Base-by-base conservation (phyloP, 495 filamentous ascomycete species). In the Aspergillus biplanus region DNA sequence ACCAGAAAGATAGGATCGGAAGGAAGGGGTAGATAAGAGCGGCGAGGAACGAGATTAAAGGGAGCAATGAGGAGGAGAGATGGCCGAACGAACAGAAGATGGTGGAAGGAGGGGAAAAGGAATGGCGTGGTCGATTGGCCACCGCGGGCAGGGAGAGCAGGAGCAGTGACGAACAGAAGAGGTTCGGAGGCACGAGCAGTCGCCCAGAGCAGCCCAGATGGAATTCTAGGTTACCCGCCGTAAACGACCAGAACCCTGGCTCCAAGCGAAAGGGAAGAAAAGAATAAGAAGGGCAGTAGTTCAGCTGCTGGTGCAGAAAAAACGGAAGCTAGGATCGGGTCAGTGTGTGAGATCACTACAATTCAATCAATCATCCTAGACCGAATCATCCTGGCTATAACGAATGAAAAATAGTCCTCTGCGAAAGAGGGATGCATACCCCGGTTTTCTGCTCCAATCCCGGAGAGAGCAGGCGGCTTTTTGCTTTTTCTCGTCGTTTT, bases 141-240 rank as follows among this genome's bases (percentile, higher is more conserved):
- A 56, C 52, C 16, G n/a, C 8, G n/a, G 34, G 31, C 11, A 33
- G 31, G 39, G 11, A 44, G 4, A 33, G 31, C 52, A 54, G 52
- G 33, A 34, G 52, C 33, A 54, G 52, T 54, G 11, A n/a, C 52
- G 13, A 34, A 18, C 21, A 27, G 7, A 39, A 16, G 27, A 39
- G 33, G 21, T 27, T 33, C 27, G 34, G 57, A 32, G 9, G 56
- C 56, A 60, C 33, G 52, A 61, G 50, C 50, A 53, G 27, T 31
- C 21, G 27, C 27, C 52, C 27, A 54, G 52, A 54, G 48, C 48
- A 54, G 52, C 47, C 18, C 39, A 50, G 47, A 9, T 33, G 52
- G 56, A 65, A 71, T 69, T 71, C 66, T 62, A 65, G 62, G 48
- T 61, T 69, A 71, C 66, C 69, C 66, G 69, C 69, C 66, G 62